These are phyloP conservation scores for Colletotrichum theobromicola DNA, from an alignment of 2,329 filamentous ascomycete genomes.

Conservation along the genomic window DNA sequence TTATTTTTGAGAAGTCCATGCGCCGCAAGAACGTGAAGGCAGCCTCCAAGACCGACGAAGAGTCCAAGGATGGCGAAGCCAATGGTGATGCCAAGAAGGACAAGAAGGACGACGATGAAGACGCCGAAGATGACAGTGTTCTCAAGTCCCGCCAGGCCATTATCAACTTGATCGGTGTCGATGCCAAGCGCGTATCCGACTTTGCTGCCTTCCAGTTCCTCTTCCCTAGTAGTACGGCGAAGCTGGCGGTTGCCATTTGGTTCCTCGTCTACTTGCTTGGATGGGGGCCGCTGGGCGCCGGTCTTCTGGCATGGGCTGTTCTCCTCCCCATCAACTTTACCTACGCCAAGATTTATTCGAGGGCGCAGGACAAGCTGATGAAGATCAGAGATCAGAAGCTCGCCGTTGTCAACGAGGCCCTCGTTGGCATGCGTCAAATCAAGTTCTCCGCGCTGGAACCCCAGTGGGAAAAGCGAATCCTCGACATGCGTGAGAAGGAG, in stretches of 20 bases:
- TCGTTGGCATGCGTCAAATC: constrained; percentile 83
- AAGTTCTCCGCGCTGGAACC: constrained; percentile 81
- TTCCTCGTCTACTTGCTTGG: constrained; percentile 76
- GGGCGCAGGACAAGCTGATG: constrained; percentile 74
- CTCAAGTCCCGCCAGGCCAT: constrained; percentile 67
- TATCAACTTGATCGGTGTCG: constrained; percentile 81
- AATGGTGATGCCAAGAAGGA: constrained; percentile 33
- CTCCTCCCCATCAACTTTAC: constrained; percentile 73
- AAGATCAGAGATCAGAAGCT: constrained; percentile 78
- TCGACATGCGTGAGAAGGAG: constrained; percentile 67
- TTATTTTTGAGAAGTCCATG: constrained; percentile 80
- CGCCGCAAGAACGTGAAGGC: constrained; percentile 79
- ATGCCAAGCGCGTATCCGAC: constrained; percentile 71
- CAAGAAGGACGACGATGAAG: constrained; percentile 54
- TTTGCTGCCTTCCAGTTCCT: constrained; percentile 72
- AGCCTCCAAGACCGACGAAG: constrained; percentile 50
- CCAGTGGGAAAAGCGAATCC: constrained; percentile 76
- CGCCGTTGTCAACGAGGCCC: constrained; percentile 75
- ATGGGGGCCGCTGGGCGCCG: constrained; percentile 71
- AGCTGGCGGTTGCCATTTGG: constrained; percentile 67
- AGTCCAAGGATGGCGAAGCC: constrained; percentile 30
- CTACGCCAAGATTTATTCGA: constrained; percentile 68
- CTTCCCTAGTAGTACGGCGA: constrained; percentile 66
- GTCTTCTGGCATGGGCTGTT: constrained; percentile 67
- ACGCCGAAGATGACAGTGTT: constrained; percentile 47